Percentiles rank a stretch among this genome's conserved stretches.
Evolutionary conservation across 2,329 filamentous ascomycete species (phyloP).

Genomic region (Colletotrichum lini): DNA sequence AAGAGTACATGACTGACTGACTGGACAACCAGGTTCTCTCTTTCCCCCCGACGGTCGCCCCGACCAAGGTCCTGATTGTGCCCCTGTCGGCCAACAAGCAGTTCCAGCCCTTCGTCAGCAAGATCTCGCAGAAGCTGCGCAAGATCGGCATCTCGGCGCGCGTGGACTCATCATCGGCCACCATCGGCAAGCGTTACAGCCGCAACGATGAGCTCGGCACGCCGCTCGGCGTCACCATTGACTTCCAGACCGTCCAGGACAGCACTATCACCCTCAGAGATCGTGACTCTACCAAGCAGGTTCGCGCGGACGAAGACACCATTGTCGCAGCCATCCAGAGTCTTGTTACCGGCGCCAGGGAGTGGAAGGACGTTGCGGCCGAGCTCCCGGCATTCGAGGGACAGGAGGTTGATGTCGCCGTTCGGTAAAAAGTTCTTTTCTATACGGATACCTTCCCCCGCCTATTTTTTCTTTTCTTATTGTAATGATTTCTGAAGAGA

Average conservation of each 20-base stretch:
- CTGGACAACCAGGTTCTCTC: conserved; percentile 60
- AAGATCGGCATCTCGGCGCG: conserved; percentile 84
- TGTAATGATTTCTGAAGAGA: conserved; percentile 13
- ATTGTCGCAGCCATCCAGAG: conserved; percentile 82
- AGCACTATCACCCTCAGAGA: conserved; percentile 89
- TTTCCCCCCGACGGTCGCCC: conserved; percentile 79
- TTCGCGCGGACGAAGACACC: conserved; percentile 85
- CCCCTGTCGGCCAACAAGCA: conserved; percentile 86
- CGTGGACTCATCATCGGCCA: conserved; percentile 90
- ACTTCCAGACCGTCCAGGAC: conserved; percentile 95
- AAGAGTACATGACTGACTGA: conserved; percentile 15
- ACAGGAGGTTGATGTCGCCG: conserved; percentile 70
- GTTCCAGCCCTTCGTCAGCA: conserved; percentile 83
- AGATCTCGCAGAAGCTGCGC: conserved; percentile 83
- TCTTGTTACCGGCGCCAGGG: conserved; percentile 63
- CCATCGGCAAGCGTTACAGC: conserved; percentile 94
- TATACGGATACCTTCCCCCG: conserved; percentile 4
- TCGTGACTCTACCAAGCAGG: conserved; percentile 91
- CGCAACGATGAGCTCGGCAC: conserved; percentile 97
- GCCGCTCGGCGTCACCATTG: conserved; percentile 92
- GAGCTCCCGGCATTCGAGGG: conserved; percentile 88
- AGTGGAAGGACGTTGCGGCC: conserved; percentile 78
- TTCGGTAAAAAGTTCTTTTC: conserved; percentile 28
- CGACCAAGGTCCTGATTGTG: conserved; percentile 94
- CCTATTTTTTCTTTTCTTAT: background rate